Percentiles rank a stretch among this genome's conserved stretches.
phyloP scores from a whole-genome alignment of 1,139 yeast species.

The Geotrichum klebahnii region DNA sequence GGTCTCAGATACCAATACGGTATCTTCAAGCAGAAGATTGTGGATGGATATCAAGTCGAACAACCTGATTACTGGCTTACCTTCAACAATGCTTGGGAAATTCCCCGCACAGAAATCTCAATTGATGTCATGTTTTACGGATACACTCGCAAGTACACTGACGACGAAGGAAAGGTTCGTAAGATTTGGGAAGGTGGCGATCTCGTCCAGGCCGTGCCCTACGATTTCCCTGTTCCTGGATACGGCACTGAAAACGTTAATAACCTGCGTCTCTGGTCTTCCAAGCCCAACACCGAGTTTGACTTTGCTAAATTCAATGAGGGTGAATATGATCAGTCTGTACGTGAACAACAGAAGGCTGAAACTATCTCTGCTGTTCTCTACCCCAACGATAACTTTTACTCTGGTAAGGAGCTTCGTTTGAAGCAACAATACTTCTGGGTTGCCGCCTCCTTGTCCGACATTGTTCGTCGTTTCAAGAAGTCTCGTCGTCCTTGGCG shows the following conservation, averaged over 20 bases:
- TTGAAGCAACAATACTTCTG: slow-evolving; percentile 94
- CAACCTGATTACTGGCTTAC: slow-evolving; percentile 92
- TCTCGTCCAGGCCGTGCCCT: slow-evolving; percentile 84
- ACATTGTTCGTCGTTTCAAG: slow-evolving; percentile 84
- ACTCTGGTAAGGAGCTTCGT: slow-evolving; percentile 85
- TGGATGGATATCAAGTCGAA: slow-evolving; percentile 91
- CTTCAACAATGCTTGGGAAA: slow-evolving; percentile 88
- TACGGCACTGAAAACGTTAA: slow-evolving; percentile 79
- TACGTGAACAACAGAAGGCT: slow-evolving; percentile 77
- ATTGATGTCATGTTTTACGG: slow-evolving; percentile 94
- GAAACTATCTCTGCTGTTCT: slow-evolving; percentile 88
- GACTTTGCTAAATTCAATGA: slow-evolving; percentile 88
- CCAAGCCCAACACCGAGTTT: slow-evolving; percentile 85
- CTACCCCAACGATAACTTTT: slow-evolving; percentile 90
- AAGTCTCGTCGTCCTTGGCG: slow-evolving; percentile 75
- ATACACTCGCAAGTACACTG: slow-evolving; percentile 59
- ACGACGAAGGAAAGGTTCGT: slow-evolving; percentile 49
- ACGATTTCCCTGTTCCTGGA: slow-evolving; percentile 92
- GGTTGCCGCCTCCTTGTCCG: slow-evolving; percentile 93
- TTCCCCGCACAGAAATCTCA: slow-evolving; percentile 78
- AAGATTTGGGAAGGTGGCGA: slow-evolving; percentile 86
- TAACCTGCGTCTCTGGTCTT: slow-evolving; percentile 86
- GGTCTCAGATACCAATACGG: slow-evolving; percentile 92
- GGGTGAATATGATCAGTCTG: slow-evolving; percentile 87
- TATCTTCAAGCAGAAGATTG: slow-evolving; percentile 83